Base-by-base conservation (phyloP, 1,284 basidiomycete genomes). In the Fomitiporia mediterranea region DNA sequence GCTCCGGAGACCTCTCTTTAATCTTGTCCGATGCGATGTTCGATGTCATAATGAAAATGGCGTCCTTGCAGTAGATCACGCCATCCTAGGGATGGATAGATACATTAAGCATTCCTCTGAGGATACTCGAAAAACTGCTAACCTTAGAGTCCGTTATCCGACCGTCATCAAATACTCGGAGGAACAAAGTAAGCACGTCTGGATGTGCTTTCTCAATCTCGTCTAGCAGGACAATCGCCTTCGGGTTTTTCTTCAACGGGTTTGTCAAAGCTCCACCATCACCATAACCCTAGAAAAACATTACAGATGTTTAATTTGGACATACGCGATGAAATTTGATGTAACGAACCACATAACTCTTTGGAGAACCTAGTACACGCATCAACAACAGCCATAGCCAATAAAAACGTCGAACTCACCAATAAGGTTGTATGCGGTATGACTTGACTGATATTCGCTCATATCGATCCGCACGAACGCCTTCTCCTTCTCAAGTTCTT, bases 1-100 rank as follows among this genome's bases (percentile, higher is more conserved):
- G 37, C 9, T 28, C 5, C 6, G 56, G 51, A 2, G 56, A 23
- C 7, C 19, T 21, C n/a, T 48, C n/a, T 38, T 53, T 57, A 38
- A 53, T 57, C n/a, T 53, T 37, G 5, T 53, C 51, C 2, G 51
- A 38, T 38, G 51, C 56, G 19, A 57, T 27, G 37, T 57, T 57
- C 1, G 56, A 57, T 2, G 56, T 57, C 56, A 57, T 53, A 27
- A 57, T 57, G 51, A 53, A 57, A 15, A 57, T 35, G 9, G 56
- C 56, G 34, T 57, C 51, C 19, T 57, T 53, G 43, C 56, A 57
- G 43, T 38, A 53, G 19, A 57, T 53, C 9, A 53, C 51, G 4
- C 56, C 56, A 23, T 43, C 28, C 55, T 56, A 32, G 17, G 37
- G 19, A 7, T 42, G 37, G 37, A 32, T 2, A 47, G 19, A 3